These are phyloP conservation scores for Aspergillus tanneri DNA, from an alignment of 2,329 filamentous ascomycete genomes.

Conservation along the genomic window DNA sequence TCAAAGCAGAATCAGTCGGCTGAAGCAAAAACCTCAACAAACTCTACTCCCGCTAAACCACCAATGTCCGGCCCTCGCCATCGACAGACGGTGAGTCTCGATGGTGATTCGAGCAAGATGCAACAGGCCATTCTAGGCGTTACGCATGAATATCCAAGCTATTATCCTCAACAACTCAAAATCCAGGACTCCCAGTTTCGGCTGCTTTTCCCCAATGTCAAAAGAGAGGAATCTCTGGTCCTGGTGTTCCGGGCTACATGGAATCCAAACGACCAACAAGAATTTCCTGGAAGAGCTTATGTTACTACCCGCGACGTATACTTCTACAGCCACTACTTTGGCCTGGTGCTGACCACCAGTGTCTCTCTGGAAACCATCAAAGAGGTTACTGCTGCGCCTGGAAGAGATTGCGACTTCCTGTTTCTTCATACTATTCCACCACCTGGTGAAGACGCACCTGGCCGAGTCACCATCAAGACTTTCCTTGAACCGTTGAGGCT, in stretches of 20 bases:
- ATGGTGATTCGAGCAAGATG: slow-evolving; percentile 42
- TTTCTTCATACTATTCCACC: slow-evolving; percentile 74
- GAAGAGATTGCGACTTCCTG: slow-evolving; percentile 88
- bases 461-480: slow-evolving; percentile 81
- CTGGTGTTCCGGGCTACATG: slow-evolving; percentile 92
- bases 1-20: slow-evolving; percentile 23
- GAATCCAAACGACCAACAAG: slow-evolving; percentile 72
- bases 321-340: slow-evolving; percentile 94
- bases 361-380: slow-evolving; percentile 73
- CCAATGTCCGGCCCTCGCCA: slow-evolving; percentile 41
- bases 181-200: slow-evolving; percentile 92
- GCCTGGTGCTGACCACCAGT: slow-evolving; percentile 79
- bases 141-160: slow-evolving; percentile 61
- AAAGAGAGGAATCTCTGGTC: slow-evolving; percentile 75
- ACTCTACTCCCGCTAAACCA: slow-evolving; percentile 25
- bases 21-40: slow-evolving; percentile 22
- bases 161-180: slow-evolving; percentile 78
- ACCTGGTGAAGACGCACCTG: slow-evolving; percentile 62
- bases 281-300: slow-evolving; percentile 82
- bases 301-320: slow-evolving; percentile 85
- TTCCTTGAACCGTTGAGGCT: slow-evolving; percentile 86
- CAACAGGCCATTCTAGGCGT: slow-evolving; percentile 35
- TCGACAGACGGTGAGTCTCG: slow-evolving; percentile 58
- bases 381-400: slow-evolving; percentile 86
- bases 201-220: slow-evolving; percentile 80